Base-by-base conservation (phyloP, 2,329 filamentous ascomycete species). In the Cercospora sesami region DNA sequence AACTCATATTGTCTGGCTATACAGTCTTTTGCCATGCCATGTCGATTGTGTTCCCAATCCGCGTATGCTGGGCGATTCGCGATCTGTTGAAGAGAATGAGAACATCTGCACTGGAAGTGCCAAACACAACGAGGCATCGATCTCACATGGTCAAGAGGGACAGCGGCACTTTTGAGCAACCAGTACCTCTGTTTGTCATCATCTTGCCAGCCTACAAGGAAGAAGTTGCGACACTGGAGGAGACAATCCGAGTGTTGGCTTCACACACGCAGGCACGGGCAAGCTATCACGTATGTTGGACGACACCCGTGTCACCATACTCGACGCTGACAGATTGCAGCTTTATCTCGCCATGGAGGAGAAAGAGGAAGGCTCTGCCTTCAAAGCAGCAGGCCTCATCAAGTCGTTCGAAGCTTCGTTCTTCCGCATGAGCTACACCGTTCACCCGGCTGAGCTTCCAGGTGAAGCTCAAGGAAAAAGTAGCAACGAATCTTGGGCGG, bases 121-220 rank as follows among this genome's bases (percentile, higher is more conserved):
- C 71, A 28, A 70, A 71, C 14, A 69, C 68, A 9, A 66, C 73
- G 33, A 64, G 72, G 42, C 68, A 66, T 33, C 67, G 69, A 21
- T 65, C 69, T 8, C 65, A 64, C 28, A 71, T 71, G 61, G 45
- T 71, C 23, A 70, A 69, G 59, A 67, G 60, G 21, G 73, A 73
- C 55, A 69, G 72, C 33, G 72, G 68, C 45, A 66, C 66, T n/a
- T 66, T 69, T 30, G 64, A 70, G 28, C 67, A 73, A 42, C 73
- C 74, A n/a, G 67, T 70, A 9, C 75, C 75, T 79, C 90, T 65
- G 80, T 90, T 31, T 88, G 91, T 75, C 14, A 90, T 92, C 69
- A 82, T 92, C 70, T 83, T 92, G 53, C 90, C 90, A 18, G 91
- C 91, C 75, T 92, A 92, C 80, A 90, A 90, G 78, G 90, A 92